Base-by-base conservation (phyloP, 345 rosid species). In the Trapa incisa region DNA sequence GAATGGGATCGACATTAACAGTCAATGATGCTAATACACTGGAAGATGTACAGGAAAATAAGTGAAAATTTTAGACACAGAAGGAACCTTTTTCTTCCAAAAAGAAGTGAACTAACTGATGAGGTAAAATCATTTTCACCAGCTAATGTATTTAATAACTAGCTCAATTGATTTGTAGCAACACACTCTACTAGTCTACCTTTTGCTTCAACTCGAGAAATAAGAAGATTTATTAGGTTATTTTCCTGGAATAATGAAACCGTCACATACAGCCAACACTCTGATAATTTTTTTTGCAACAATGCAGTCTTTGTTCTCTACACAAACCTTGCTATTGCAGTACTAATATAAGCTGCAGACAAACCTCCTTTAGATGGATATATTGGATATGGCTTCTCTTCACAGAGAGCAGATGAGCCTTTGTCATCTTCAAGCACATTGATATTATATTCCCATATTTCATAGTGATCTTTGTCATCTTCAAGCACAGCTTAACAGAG, bases 291-390 rank as follows among this genome's bases (percentile, higher is more conserved):
- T 41, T 41, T 41, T 41, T 41, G 43, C 35, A 6, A 57, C 29
- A 52, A 52, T 17, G 29, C 4, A 57, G 29, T 22, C 61, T 65
- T 6, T 37, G 47, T 45, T 8, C 6, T 67, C 43, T 71, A 47
- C 47, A 79, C 79, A 38, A 67, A 91, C 99, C 91, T 86, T 76
- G 81, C 75, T 73, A 94, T 84, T 75, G 75, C 74, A 64, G 85
- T 82, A 77, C 91, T 73, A 48, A 94, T 82, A 77, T 86, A 79
- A 71, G 77, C 75, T 54, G 97, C 84, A 68, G 79, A 81, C 80
- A 86, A 73, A 74, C 91, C 91, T 71, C 99, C 95, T 81, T 91
- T 94, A 64, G 96, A 86, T 68, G 97, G 95, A 80, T 94, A 91
- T 65, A 94, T 94, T 71, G 96, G 95, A 82, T 88, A 89, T 38